A percentile compares a stretch with the other conserved stretches of the same genome.
Conservation (phyloP, 2,329 filamentous ascomycete genomes). For the Arthrobotrys megalospora region DNA sequence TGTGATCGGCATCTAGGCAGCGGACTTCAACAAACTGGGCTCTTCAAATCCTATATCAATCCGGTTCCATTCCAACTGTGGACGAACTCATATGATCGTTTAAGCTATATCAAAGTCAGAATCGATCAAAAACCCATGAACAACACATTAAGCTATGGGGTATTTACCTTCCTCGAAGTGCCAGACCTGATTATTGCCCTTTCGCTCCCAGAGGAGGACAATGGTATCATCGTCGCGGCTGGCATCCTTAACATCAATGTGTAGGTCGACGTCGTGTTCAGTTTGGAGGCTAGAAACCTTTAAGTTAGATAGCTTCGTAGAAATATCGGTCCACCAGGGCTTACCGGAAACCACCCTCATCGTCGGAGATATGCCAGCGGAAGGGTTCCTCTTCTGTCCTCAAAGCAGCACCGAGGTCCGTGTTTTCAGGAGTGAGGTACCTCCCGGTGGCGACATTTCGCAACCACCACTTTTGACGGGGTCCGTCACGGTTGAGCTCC, state of each 20-base stretch:
- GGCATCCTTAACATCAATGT: constrained; percentile 32
- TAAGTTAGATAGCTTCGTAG: background rate
- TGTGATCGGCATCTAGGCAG: no score
- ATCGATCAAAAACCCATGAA: background rate
- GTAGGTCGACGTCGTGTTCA: constrained; percentile 8
- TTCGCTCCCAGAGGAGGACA: constrained; percentile 36
- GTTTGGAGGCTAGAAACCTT: constrained; percentile 14
- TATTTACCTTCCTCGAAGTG: constrained; percentile 20
- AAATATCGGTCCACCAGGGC: background rate
- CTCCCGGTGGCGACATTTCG: constrained; percentile 19
- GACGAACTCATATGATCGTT: background rate
- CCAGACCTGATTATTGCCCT: constrained; percentile 38
- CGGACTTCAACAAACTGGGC: no score
- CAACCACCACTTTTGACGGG: constrained; percentile 26
- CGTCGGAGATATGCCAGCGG: constrained; percentile 35
- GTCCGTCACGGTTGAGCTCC: constrained; percentile 34
- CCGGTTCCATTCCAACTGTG: no score
- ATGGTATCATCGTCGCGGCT: constrained; percentile 12
- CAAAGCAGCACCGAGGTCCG: constrained; percentile 16
- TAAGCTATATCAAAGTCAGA: constrained; percentile 3
- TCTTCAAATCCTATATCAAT: no score
- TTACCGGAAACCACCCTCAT: constrained; percentile 30
- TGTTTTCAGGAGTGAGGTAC: constrained; percentile 8
- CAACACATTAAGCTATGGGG: background rate
- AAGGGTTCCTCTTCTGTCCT: constrained; percentile 14